Evolutionary conservation across 306 rosid species (phyloP).

Genomic region (Pyrus bretschneideri): DNA sequence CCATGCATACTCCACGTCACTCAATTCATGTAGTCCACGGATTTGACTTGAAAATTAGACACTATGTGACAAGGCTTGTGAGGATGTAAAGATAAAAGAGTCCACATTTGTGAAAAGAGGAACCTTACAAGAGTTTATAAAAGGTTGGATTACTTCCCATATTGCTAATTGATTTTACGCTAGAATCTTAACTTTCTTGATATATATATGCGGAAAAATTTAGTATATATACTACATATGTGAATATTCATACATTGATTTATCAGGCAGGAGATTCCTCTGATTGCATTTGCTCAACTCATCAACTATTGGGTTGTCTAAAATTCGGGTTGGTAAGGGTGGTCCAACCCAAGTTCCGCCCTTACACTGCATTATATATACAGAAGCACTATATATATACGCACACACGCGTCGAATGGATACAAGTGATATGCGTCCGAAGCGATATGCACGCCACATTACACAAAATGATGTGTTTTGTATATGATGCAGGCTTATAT

Average conservation of each 20-base stretch:
- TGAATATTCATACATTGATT: neutral
- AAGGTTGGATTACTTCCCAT: no score
- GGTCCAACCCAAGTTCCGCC: neutral
- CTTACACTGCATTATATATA: neutral
- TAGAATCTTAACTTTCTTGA: no score
- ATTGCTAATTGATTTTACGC: no score
- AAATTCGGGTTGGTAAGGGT: neutral
- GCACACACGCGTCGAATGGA: neutral
- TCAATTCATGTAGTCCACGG: no score
- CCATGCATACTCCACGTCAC: no score
- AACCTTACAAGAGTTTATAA: no score
- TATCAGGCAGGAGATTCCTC: neutral
- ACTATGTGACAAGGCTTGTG: rapidly evolving
- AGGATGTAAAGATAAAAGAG: no score
- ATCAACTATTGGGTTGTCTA: neutral
- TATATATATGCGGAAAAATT: neutral
- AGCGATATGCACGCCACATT: neutral
- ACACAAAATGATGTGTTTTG: neutral
- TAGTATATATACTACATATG: neutral
- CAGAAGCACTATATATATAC: no score
- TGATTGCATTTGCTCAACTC: neutral
- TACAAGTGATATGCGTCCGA: neutral
- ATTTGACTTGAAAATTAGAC: no score
- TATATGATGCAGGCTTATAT: neutral
- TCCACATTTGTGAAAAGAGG: no score